Percentiles rank a stretch among this genome's conserved stretches.
Conservation (phyloP, 2,329 filamentous ascomycete genomes). For the Monosporascus ibericus region DNA sequence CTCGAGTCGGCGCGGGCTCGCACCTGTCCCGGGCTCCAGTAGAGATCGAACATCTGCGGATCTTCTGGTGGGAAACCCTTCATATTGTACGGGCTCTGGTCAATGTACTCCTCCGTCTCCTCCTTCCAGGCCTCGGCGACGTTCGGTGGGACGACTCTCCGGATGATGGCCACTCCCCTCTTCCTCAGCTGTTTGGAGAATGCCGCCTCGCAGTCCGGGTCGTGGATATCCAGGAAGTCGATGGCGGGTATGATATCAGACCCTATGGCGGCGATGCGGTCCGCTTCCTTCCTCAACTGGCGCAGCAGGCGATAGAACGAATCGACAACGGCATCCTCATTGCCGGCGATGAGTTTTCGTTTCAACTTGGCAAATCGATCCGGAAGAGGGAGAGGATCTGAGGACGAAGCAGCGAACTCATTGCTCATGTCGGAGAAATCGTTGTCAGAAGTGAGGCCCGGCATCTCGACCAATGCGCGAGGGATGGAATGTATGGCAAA, state of each 20-base stretch:
- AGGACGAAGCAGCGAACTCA: conserved; percentile 23
- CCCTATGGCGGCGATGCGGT: conserved; percentile 27
- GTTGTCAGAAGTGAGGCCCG: conserved; percentile 4
- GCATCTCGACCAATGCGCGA: not conserved
- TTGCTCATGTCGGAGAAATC: conserved; percentile 16
- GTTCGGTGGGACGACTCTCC: conserved; percentile 56
- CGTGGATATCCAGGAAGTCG: conserved; percentile 32
- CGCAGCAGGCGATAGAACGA: conserved; percentile 36
- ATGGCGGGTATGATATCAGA: conserved; percentile 35
- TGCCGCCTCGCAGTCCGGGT: conserved; percentile 14
- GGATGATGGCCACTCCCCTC: conserved; percentile 58
- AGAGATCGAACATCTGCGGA: conserved; percentile 67
- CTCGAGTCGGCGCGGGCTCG: conserved; percentile 60
- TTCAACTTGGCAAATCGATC: conserved; percentile 38
- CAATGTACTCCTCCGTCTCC: conserved; percentile 59
- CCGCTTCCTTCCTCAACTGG: conserved; percentile 30
- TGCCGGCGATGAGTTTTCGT: conserved; percentile 30
- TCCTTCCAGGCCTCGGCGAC: conserved; percentile 60
- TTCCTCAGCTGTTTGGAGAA: conserved; percentile 36
- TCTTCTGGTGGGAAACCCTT: conserved; percentile 56
- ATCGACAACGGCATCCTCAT: conserved; percentile 30
- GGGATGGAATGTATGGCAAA: too few relatives aligned
- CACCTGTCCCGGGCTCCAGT: conserved; percentile 65
- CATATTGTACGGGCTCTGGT: conserved; percentile 49
- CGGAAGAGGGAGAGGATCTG: conserved; percentile 32